Conservation (phyloP, 2,329 filamentous ascomycete genomes). For the Cordyceps fumosorosea region DNA sequence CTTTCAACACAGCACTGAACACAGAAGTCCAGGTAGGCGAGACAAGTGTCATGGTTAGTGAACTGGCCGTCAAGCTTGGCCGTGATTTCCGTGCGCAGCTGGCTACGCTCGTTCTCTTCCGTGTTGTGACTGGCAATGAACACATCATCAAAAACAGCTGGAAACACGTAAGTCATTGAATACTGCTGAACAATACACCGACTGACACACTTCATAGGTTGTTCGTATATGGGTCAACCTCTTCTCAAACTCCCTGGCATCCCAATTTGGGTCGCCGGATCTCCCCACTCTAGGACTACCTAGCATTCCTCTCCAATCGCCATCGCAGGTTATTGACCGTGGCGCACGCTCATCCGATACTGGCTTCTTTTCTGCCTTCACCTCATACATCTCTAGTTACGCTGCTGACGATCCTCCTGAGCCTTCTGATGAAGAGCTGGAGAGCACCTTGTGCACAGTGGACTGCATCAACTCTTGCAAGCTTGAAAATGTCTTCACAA, state of each 20-base stretch:
- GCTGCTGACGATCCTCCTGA: slow-evolving; percentile 96
- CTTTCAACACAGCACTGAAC: slow-evolving; percentile 81
- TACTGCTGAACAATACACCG: not conserved
- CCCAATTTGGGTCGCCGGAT: slow-evolving; percentile 63
- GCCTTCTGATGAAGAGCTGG: slow-evolving; percentile 92
- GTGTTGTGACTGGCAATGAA: slow-evolving; percentile 83
- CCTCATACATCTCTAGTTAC: slow-evolving; percentile 97
- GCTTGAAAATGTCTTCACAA: slow-evolving; percentile 73
- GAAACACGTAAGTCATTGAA: slow-evolving; percentile 58
- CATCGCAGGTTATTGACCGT: slow-evolving; percentile 88
- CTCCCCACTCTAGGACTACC: slow-evolving; percentile 64
- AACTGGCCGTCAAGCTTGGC: slow-evolving; percentile 92
- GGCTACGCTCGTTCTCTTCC: slow-evolving; percentile 90
- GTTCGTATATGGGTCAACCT: slow-evolving; percentile 91
- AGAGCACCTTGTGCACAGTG: slow-evolving; percentile 89
- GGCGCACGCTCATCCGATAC: slow-evolving; percentile 70
- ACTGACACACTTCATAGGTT: slow-evolving; percentile 51
- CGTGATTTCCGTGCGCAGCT: slow-evolving; percentile 90
- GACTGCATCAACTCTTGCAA: slow-evolving; percentile 90
- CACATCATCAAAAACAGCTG: slow-evolving; percentile 67
- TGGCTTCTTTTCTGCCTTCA: slow-evolving; percentile 88
- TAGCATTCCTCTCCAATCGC: slow-evolving; percentile 81
- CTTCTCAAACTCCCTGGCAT: slow-evolving; percentile 90
- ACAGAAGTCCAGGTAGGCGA: slow-evolving; percentile 91
- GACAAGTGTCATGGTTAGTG: slow-evolving; percentile 96